Conservation (phyloP, 2,329 filamentous ascomycete species). For the Ceratocystis cacaofunesta region DNA sequence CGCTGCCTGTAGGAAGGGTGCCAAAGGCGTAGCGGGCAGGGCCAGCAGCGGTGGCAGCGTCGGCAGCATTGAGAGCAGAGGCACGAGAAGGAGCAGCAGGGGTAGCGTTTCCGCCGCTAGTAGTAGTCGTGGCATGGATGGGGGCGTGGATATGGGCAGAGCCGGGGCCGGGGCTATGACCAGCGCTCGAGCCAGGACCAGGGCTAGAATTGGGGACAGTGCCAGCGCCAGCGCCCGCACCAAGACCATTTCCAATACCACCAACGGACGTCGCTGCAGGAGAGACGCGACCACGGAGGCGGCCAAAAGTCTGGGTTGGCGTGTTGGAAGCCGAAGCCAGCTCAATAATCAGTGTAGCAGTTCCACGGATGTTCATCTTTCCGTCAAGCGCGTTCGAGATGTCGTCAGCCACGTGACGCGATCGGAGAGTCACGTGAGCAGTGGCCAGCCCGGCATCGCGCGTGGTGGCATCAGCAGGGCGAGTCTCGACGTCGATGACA, state of each 20-base stretch:
- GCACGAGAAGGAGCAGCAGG: not conserved
- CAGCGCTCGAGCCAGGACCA: not conserved
- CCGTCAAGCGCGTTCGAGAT: constrained; percentile 14
- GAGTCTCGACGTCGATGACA: constrained; percentile 14
- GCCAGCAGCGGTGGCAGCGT: not conserved
- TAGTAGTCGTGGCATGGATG: not conserved
- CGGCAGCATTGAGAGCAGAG: not conserved
- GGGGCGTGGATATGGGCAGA: not conserved
- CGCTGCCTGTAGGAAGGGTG: constrained; percentile 24
- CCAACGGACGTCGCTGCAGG: not conserved
- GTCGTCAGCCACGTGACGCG: constrained; percentile 12
- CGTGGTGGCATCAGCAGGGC: not conserved
- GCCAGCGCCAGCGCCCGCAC: not conserved
- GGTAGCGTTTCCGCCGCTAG: not conserved
- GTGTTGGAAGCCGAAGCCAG: constrained; percentile 12
- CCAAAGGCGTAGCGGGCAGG: constrained; percentile 11
- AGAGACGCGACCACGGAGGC: constrained; percentile 11
- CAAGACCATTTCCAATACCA: too few species aligned
- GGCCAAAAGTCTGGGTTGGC: constrained; percentile 12
- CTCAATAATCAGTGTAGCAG: constrained; percentile 12
- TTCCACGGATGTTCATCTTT: constrained; percentile 15
- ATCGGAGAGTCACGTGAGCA: constrained; percentile 11
- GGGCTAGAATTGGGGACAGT: not conserved
- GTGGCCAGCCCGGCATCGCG: constrained; percentile 11
- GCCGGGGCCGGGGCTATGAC: not conserved